phyloP scores from a whole-genome alignment of 208 protist species.

The Leishmania turanica region DNA sequence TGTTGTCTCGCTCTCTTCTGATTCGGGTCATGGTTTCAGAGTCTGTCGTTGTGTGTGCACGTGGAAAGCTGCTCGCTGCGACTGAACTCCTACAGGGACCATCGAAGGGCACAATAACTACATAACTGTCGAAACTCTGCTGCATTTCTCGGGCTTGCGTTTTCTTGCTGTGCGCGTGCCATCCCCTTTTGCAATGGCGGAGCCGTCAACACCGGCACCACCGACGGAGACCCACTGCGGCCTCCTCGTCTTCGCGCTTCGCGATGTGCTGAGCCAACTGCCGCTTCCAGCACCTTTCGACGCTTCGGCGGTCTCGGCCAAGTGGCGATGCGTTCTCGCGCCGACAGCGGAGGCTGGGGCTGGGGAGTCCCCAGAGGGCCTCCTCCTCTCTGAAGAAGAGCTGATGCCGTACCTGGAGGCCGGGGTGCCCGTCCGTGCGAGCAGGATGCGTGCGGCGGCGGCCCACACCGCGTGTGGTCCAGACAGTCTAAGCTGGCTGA shows the following conservation, averaged over 20 bases:
- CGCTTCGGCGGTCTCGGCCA: constrained; percentile 50
- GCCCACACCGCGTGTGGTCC: constrained; percentile 41
- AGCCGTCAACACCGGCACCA: neutral
- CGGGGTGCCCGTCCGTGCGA: constrained; percentile 60
- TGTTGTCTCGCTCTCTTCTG: neutral
- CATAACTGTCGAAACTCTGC: neutral
- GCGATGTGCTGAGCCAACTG: constrained; percentile 68
- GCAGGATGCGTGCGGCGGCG: constrained; percentile 19
- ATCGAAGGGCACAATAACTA: neutral
- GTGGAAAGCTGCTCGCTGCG: neutral
- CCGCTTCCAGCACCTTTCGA: constrained; percentile 47
- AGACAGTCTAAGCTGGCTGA: constrained; percentile 65
- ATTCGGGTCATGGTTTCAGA: neutral
- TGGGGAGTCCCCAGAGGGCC: constrained; percentile 11
- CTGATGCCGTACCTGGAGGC: constrained; percentile 55
- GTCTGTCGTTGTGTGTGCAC: neutral
- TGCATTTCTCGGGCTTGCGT: neutral
- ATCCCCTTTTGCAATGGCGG: neutral
- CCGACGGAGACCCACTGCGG: constrained; percentile 21
- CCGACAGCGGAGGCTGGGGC: constrained; percentile 30
- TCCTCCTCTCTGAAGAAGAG: constrained; percentile 44
- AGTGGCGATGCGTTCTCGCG: constrained; percentile 86
- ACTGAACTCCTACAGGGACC: neutral
- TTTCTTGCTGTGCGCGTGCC: too few relatives aligned
- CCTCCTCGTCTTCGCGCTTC: constrained; percentile 56